Base-by-base conservation (phyloP, 2,329 filamentous ascomycete genomes). In the Drechslerella stenobrocha region DNA sequence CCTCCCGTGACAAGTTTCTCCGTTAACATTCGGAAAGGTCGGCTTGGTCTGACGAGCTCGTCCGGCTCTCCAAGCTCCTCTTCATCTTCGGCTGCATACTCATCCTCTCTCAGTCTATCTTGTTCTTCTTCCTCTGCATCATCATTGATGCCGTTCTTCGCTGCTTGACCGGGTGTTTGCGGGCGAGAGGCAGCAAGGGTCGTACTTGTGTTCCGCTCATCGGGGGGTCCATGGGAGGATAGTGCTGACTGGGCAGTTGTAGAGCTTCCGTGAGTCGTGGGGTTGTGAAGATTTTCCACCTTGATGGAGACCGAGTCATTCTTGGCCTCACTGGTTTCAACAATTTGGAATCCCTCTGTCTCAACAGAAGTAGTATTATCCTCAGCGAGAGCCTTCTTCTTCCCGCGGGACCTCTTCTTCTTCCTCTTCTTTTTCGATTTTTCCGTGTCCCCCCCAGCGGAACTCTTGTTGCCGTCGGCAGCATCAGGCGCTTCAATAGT, bases 1-100 rank as follows among this genome's bases (percentile, higher is more conserved):
- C 37, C 80, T 73, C 78, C 77, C 5, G 64, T 60, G 15, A 57
- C 48, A 11, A 70, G 47, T 34, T 56, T 67, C 7, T 67, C 63
- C 3, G 34, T 30, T 13, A 67, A 53, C 3, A 67, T 13, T 3
- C 63, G 50, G 50, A 37, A 56, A 30, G 63, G 55, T 7, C 55
- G 42, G 9, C 48, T 56, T 6, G 63, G 63, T 23, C 37, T 34
- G 45, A 59, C 55, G 11, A 67, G 18, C 42, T 67, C 63, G 15
- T 67, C 63, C 2, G 55, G 63, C 23, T 47, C 50, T 2, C 23
- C 24, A 26, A 52, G 48, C n/a, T 55, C 61, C 18, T 55, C 45
- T 4, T 48, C 18, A 23, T 46, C 47, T 3, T 51, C 48, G 58
- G 71, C 48, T 28, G 23, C 8, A 24, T 34, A 47, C 2, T 24